phyloP scores from a whole-genome alignment of 1,284 basidiomycete genomes.

The Flammula alnicola region DNA sequence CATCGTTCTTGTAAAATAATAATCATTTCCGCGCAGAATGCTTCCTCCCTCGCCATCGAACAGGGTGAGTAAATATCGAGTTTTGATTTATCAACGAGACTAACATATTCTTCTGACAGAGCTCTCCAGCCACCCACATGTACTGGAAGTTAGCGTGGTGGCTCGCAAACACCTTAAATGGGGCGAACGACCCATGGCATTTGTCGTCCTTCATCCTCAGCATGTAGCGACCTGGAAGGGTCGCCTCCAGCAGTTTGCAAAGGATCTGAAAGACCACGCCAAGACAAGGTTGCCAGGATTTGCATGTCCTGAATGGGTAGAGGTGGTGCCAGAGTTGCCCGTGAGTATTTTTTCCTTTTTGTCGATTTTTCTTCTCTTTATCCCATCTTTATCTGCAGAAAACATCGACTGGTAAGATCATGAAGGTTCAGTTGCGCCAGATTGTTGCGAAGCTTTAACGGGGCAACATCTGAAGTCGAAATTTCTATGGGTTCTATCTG shows the following conservation, averaged over 20 bases:
- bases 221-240: slow-evolving; percentile 59
- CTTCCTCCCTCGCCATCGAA: slow-evolving; percentile 84
- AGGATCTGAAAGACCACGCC: slow-evolving; percentile 68
- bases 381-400: slow-evolving; percentile 54
- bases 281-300: slow-evolving; percentile 74
- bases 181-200: slow-evolving; percentile 90
- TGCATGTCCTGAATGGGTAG: slow-evolving; percentile 87
- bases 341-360: slow-evolving; percentile 44
- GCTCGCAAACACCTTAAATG: slow-evolving; percentile 79
- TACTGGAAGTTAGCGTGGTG: slow-evolving; percentile 86
- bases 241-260: slow-evolving; percentile 58
- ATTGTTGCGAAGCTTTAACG: slow-evolving; percentile 68
- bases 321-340: slow-evolving; percentile 76
- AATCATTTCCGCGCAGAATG: slow-evolving; percentile 56
- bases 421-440: slow-evolving; percentile 78
- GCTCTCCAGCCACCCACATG: slow-evolving; percentile 79
- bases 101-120: slow-evolving; percentile 45
- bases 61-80: slow-evolving; percentile 53
- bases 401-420: slow-evolving; percentile 87
- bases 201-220: slow-evolving; percentile 73
- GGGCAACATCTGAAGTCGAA: no score
- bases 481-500: no score
- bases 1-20: neutral
- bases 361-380: slow-evolving; percentile 5
- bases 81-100: neutral